Base-by-base conservation (phyloP, 2,329 filamentous ascomycete species). In the Exophiala alcalophila region DNA sequence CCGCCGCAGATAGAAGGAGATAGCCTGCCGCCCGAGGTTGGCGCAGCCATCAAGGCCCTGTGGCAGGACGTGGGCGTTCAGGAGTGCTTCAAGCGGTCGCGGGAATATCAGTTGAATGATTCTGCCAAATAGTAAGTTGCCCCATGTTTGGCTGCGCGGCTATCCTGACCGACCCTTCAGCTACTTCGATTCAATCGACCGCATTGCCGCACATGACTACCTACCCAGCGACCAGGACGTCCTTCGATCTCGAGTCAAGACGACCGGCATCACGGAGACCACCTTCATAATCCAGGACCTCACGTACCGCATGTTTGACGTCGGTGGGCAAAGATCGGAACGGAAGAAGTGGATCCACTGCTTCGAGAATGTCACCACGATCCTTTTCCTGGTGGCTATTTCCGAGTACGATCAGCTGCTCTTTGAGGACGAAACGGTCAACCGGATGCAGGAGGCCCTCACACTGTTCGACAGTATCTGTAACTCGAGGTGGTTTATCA, bases 331-430 rank as follows among this genome's bases (percentile, higher is more conserved):
- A 70, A 81, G 90, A 65, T 95, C 88, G 5, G 90, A 96, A 71
- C 83, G 90, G 65, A 96, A 96, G 84, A 96, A 96, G 80, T 96
- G 90, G 90, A 96, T 96, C 59, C 90, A 96, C 73, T 95, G 90
- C 73, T 96, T 96, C 69, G 90, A 96, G 73, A 95, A 96, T 60
- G 90, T 96, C 61, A 95, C 89, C 6, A 94, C 90, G 7, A 94
- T 96, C 58, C 84, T 96, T 26, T 96, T 96, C 81, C 73, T 95
- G 42, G 91, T 96, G 56, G 91, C 91, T 68, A 95, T 96, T 58
- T 95, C 89, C 56, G 90, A 95, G 68, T 96, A 96, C 73, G 90
- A 96, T 65, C 90, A 95, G 72, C 76, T 95, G 50, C 78, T 96
- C 31, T 95, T 96, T 65, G 90, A 96, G 65, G 90, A 96, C 63